Evolutionary conservation across 2,329 filamentous ascomycete species (phyloP).

Genomic region (Teratosphaeria pseudoeucalypti): DNA sequence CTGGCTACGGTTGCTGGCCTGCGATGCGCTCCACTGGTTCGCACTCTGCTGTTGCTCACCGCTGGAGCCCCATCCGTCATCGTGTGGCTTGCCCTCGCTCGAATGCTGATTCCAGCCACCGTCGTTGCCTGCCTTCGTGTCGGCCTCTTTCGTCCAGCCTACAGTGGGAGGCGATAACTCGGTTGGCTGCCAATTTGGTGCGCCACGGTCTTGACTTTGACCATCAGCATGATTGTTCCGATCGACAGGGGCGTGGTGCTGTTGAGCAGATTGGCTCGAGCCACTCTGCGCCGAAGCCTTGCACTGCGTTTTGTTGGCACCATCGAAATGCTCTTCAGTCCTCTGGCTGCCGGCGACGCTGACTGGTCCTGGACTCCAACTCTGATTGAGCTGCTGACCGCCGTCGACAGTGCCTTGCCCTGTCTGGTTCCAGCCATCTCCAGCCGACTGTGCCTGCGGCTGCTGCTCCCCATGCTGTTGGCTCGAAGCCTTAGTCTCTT

Average conservation of each 20-base stretch:
- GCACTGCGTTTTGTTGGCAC: neutral
- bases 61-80: neutral
- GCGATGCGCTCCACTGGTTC: neutral
- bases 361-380: neutral
- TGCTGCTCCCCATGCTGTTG: neutral
- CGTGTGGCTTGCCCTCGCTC: neutral
- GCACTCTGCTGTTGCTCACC: neutral
- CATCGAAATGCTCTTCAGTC: neutral
- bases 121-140: neutral
- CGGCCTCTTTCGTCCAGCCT: neutral
- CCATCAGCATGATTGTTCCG: neutral
- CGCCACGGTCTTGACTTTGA: neutral
- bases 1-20: neutral
- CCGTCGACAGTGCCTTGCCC: conserved; percentile 3
- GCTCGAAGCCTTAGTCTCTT: neutral
- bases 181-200: neutral
- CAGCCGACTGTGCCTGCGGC: neutral
- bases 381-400: neutral
- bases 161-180: neutral
- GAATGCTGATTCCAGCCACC: neutral
- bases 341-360: neutral
- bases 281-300: neutral
- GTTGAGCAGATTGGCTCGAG: neutral
- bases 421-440: conserved; percentile 1
- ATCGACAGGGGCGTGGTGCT: neutral